Percentiles rank a stretch among this genome's conserved stretches.
phyloP scores from a whole-genome alignment of 1,284 basidiomycete genomes.

The Naganishia sp. region DNA sequence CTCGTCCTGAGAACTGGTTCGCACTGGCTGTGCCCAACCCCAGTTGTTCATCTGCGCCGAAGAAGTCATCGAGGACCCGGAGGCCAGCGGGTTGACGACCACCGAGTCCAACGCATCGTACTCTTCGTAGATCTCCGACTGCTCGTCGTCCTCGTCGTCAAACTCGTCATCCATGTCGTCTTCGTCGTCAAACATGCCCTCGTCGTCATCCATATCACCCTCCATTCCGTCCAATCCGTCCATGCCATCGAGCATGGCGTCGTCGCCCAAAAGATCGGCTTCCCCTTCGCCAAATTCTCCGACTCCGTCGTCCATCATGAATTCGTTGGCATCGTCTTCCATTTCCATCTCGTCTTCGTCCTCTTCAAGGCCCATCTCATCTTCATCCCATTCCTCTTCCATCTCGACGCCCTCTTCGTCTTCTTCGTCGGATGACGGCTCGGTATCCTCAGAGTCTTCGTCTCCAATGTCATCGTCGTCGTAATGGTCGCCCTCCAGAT shows the following conservation, averaged over 20 bases:
- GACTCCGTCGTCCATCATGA: constrained; percentile 61
- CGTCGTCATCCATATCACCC: constrained; percentile 31
- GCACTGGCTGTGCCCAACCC: constrained; percentile 33
- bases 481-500: constrained; percentile 73
- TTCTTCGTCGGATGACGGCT: constrained; percentile 46
- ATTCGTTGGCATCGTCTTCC: constrained; percentile 57
- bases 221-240: constrained; percentile 22
- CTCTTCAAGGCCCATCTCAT: constrained; percentile 59
- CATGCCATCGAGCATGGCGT: constrained; percentile 56
- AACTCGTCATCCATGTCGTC: constrained; percentile 28
- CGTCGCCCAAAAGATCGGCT: constrained; percentile 71
- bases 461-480: constrained; percentile 82
- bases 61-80: constrained; percentile 13
- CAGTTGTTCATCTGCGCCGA: constrained; percentile 30
- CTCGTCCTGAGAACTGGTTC: constrained; percentile 22
- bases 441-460: constrained; percentile 62
- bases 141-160: constrained; percentile 21
- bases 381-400: constrained; percentile 53
- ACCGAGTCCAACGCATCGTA: constrained; percentile 28
- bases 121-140: constrained; percentile 28
- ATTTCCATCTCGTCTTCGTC: constrained; percentile 41
- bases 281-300: constrained; percentile 79
- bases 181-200: constrained; percentile 29
- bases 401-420: constrained; percentile 49
- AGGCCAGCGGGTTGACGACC: constrained; percentile 26